Evolutionary conservation across 495 filamentous ascomycete genomes (phyloP).

Genomic region (Aspergillus diversus): DNA sequence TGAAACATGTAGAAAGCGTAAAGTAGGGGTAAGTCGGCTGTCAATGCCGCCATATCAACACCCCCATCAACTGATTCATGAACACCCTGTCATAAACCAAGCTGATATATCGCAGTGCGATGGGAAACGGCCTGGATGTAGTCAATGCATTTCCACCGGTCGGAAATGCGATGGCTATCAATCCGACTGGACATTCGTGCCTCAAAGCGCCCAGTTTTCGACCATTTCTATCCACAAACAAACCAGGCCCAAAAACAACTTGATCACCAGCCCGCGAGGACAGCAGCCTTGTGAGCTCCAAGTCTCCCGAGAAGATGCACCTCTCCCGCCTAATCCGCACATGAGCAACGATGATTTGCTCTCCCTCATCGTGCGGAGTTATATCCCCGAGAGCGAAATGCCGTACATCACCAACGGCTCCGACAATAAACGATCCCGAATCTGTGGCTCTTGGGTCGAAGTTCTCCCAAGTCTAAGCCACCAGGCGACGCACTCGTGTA

Average conservation of each 20-base stretch:
- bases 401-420: not conserved
- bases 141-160: constrained; percentile 27
- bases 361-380: constrained; percentile 16
- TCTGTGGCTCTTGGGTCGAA: constrained; percentile 46
- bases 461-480: constrained; percentile 33
- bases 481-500: constrained; percentile 3
- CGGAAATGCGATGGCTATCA: constrained; percentile 26
- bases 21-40: constrained; percentile 26
- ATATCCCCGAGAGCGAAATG: constrained; percentile 20
- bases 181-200: constrained; percentile 28
- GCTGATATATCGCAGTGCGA: constrained; percentile 26
- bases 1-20: constrained; percentile 30
- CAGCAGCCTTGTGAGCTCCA: not conserved
- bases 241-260: not conserved
- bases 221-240: not conserved
- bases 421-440: constrained; percentile 27
- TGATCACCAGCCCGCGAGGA: not conserved
- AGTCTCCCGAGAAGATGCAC: not conserved
- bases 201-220: not conserved
- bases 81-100: not conserved
- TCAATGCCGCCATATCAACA: too few species aligned
- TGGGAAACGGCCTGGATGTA: constrained; percentile 29
- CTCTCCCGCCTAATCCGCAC: not conserved
- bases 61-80: too few species aligned
- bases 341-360: not conserved